Evolutionary conservation across 495 filamentous ascomycete species (phyloP).

Genomic region (Penicillium robsamsonii): DNA sequence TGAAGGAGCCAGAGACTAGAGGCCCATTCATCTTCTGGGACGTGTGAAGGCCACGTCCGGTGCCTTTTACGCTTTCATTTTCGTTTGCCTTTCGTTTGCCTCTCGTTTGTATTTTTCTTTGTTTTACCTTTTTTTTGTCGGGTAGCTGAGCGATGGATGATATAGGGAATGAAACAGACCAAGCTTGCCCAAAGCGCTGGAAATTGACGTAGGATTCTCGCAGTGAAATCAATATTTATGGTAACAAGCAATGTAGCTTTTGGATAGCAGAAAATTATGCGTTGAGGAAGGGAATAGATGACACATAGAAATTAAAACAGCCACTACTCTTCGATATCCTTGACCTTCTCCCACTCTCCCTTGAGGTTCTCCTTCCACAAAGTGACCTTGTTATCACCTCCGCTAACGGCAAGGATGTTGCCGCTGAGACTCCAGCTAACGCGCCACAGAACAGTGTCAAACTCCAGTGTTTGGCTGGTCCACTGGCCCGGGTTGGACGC

Average conservation of each 20-base stretch:
- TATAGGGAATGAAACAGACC: not conserved
- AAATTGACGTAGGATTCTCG: not conserved
- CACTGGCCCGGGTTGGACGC: conserved; percentile 63
- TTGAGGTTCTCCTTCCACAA: conserved; percentile 59
- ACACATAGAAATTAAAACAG: conserved; percentile 15
- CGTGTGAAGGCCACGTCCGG: conserved; percentile 1
- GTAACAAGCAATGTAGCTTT: conserved; percentile 4
- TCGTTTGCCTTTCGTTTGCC: not conserved
- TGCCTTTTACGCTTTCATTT: not conserved
- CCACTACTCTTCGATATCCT: conserved; percentile 85
- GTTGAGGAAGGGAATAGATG: conserved; percentile 19
- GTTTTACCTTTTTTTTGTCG: not conserved
- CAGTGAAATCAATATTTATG: conserved; percentile 7
- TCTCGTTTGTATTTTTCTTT: not conserved
- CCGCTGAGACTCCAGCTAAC: conserved; percentile 98
- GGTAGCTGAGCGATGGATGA: not conserved
- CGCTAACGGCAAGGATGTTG: conserved; percentile 90
- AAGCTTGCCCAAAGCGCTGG: not conserved
- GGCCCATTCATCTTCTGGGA: conserved; percentile 60
- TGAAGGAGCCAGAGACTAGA: conserved; percentile 21
- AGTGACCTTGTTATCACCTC: conserved; percentile 94
- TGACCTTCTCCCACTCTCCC: conserved; percentile 88
- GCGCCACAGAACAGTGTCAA: conserved; percentile 88
- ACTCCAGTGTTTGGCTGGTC: conserved; percentile 77
- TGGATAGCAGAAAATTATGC: conserved; percentile 15